Base-by-base conservation (phyloP, 106 monocot species). In the Agapanthus africanus region DNA sequence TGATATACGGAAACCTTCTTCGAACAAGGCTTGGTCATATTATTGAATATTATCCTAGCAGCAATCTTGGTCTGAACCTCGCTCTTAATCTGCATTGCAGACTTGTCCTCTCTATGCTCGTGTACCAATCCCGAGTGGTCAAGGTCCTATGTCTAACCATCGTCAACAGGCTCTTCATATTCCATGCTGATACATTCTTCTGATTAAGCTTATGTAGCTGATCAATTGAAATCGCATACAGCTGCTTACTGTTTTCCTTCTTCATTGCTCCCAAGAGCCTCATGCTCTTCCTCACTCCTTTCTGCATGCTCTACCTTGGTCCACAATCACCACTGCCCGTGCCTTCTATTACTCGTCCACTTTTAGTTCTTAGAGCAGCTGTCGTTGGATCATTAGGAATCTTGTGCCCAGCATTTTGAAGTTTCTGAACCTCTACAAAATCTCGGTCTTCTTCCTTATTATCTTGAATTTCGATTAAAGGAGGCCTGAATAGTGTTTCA, bases 141-240 rank as follows among this genome's bases (percentile, higher is more conserved):
- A 93, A 69, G 2, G 77, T 63, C 67, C 93, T 80, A 19, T 81
- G 65, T 69, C 90, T 72, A 0, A 90, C 84, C 3, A 94, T 80
- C 41, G 77, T 90, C 80, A 87, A 85, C 54, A 94, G 57, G 39
- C 82, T 74, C 70, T 90, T 94, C 93, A 94, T 94, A 36, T 76
- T 94, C 93, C 93, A 94, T 4, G 90, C 90, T 0, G 90, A 90
- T 14, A 94, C 72, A 49, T 90, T 94, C 80, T 86, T 84, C 54
- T 81, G 90, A 57, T 82, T 90, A 22, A 94, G 76, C 77, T 72
- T 84, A 37, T 85, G 79, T 6, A 90, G 69, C 38, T 87, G 76
- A 10, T 87, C 90, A 11, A 94, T 81, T 10, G 75, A 78, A 35
- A 94, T 90, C 5, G 65, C 79, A 47, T 78, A 81, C 34, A 78